phyloP scores from a whole-genome alignment of 2,329 filamentous ascomycete species.

The Scorias spongiosa region DNA sequence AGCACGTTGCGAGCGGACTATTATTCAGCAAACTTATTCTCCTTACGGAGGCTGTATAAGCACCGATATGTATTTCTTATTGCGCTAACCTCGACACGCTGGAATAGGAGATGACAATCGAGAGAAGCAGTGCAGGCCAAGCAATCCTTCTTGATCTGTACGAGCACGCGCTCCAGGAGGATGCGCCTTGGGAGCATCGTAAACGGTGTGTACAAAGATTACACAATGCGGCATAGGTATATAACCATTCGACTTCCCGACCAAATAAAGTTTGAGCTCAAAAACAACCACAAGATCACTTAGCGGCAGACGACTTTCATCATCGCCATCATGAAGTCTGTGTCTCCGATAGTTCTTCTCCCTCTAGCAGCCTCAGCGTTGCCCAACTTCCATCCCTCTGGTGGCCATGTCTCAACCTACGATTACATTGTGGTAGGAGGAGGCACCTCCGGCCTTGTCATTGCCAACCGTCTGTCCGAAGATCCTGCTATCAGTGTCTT shows the following conservation, averaged over 20 bases:
- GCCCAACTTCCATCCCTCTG: not conserved
- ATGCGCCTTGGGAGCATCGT: not conserved
- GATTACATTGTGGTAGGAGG: slow-evolving; percentile 19
- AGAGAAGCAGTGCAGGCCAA: not conserved
- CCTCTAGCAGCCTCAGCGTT: not conserved
- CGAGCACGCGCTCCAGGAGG: not conserved
- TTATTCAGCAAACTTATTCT: not conserved
- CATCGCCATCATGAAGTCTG: not conserved
- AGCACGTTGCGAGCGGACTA: not conserved
- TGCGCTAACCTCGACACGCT: not conserved
- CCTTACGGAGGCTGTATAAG: not conserved
- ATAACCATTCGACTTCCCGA: not conserved
- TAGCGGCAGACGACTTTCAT: not conserved
- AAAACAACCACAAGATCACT: not conserved
- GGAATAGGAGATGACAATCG: not conserved
- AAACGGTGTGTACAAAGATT: not conserved
- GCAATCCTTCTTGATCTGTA: not conserved
- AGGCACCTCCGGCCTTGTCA: slow-evolving; percentile 17
- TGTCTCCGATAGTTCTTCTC: not conserved
- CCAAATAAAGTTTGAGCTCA: slow-evolving; percentile 5
- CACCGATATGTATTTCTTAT: not conserved
- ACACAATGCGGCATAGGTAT: not conserved
- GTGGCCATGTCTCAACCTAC: not conserved
- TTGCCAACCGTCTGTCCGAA: slow-evolving; percentile 17
- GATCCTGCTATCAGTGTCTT: slow-evolving; percentile 16